phyloP scores from a whole-genome alignment of 768 basidiomycete genomes.

The Trametes sanguinea region DNA sequence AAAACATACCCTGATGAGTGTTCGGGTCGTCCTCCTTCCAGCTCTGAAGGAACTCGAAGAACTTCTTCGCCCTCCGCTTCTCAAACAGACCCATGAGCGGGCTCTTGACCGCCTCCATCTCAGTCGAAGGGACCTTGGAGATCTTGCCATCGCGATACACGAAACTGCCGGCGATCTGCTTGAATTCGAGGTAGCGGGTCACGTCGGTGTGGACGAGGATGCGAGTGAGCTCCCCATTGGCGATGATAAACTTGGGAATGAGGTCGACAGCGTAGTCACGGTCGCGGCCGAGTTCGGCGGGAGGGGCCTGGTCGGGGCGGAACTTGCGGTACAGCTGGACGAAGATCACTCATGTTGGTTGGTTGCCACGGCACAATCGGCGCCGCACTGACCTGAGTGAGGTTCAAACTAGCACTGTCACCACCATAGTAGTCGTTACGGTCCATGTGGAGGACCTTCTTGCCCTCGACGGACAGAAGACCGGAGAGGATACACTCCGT shows the following conservation, averaged over 20 bases:
- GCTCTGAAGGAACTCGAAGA: conserved; percentile 94
- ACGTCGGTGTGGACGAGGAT: conserved; percentile 99
- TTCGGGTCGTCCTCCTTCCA: conserved; percentile 96
- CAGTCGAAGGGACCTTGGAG: conserved; percentile 96
- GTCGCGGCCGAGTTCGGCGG: conserved; percentile 89
- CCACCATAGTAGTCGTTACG: conserved; percentile 99
- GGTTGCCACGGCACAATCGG: neutral
- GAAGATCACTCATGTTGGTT: neutral
- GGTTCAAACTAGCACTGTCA: conserved; percentile 93
- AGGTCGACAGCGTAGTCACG: conserved; percentile 98
- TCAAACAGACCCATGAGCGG: conserved; percentile 99
- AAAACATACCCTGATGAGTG: conserved; percentile 84
- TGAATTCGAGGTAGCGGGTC: conserved; percentile 98
- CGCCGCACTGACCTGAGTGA: conserved; percentile 77
- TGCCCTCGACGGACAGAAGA: conserved; percentile 97
- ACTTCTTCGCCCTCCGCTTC: conserved; percentile 97
- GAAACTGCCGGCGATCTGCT: conserved; percentile 98
- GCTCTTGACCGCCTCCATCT: conserved; percentile 94
- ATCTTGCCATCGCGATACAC: conserved; percentile 97
- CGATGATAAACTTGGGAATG: conserved; percentile 99
- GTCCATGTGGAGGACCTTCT: conserved; percentile 99
- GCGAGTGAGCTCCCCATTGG: conserved; percentile 94
- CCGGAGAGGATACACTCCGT: conserved; percentile 99
- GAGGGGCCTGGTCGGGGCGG: conserved; percentile 72
- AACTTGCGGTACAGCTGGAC: conserved; percentile 93